Conservation (phyloP, 768 basidiomycete genomes). For the Rhizopogon sp. region DNA sequence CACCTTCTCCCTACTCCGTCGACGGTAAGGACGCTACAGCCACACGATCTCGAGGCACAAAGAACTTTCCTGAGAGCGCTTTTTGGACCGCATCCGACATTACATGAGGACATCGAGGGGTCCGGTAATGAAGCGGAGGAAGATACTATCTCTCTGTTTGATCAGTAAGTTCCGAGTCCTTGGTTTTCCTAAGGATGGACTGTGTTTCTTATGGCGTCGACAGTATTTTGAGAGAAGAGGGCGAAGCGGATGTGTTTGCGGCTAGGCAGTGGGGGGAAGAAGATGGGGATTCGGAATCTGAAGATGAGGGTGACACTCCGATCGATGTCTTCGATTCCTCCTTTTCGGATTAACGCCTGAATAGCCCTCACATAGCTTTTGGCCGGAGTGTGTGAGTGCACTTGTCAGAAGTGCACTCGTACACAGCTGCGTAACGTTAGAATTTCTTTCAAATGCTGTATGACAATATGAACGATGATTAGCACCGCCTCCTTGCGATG, state of each 20-base stretch:
- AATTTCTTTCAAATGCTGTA: no score
- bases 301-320: neutral
- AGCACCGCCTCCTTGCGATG: no score
- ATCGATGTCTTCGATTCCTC: neutral
- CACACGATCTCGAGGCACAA: constrained; percentile 29
- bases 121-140: constrained; percentile 37
- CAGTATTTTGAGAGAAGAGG: constrained; percentile 60
- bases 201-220: constrained; percentile 6
- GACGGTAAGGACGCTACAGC: constrained; percentile 42
- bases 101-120: constrained; percentile 23
- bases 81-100: constrained; percentile 20
- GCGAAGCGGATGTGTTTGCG: constrained; percentile 50
- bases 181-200: neutral
- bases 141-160: constrained; percentile 61
- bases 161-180: constrained; percentile 47
- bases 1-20: constrained; percentile 42
- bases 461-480: no score
- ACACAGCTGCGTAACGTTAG: no score
- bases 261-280: constrained; percentile 34
- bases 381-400: no score
- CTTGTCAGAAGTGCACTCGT: no score
- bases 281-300: constrained; percentile 21
- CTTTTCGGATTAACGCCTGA: neutral
- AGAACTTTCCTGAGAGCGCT: constrained; percentile 33
- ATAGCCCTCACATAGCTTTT: no score